Evolutionary conservation across 1,139 yeast genomes (phyloP).

Genomic region (Hanseniaspora gamundiae): DNA sequence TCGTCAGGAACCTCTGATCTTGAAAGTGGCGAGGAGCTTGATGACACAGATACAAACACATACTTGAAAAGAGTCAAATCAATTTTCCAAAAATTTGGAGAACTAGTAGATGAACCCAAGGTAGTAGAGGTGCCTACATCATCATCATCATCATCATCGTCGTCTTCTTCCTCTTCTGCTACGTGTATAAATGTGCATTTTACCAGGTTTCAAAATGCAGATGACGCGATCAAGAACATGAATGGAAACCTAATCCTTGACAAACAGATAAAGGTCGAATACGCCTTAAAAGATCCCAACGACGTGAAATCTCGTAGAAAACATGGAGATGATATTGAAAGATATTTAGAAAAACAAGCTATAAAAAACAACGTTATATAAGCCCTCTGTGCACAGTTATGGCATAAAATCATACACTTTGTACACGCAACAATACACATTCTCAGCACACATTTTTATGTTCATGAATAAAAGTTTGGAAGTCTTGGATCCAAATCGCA

Average conservation of each 20-base stretch:
- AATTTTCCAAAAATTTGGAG: conserved; percentile 65
- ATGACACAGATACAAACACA: neutral
- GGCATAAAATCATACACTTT: neutral
- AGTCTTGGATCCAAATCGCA: neutral
- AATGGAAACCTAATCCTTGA: conserved; percentile 63
- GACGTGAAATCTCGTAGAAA: conserved; percentile 39
- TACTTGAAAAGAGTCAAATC: conserved; percentile 30
- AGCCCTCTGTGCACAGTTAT: neutral
- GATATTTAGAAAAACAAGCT: conserved; percentile 63
- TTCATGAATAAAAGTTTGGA: neutral
- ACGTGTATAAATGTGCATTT: conserved; percentile 52
- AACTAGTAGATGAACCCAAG: conserved; percentile 38
- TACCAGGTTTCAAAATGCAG: conserved; percentile 57
- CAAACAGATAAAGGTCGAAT: conserved; percentile 45
- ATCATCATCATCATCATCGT: conserved; percentile 26
- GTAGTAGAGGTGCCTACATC: too few relatives aligned
- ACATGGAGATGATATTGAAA: conserved; percentile 76
- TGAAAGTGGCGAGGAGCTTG: conserved; percentile 1
- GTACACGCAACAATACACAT: neutral
- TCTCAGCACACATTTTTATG: neutral
- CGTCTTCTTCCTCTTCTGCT: conserved; percentile 21
- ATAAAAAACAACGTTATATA: conserved; percentile 25
- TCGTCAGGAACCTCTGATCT: neutral
- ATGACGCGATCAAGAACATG: conserved; percentile 58
- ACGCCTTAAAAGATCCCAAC: conserved; percentile 50